Conservation (phyloP, 2,329 filamentous ascomycete genomes). For the Periconia sp. region DNA sequence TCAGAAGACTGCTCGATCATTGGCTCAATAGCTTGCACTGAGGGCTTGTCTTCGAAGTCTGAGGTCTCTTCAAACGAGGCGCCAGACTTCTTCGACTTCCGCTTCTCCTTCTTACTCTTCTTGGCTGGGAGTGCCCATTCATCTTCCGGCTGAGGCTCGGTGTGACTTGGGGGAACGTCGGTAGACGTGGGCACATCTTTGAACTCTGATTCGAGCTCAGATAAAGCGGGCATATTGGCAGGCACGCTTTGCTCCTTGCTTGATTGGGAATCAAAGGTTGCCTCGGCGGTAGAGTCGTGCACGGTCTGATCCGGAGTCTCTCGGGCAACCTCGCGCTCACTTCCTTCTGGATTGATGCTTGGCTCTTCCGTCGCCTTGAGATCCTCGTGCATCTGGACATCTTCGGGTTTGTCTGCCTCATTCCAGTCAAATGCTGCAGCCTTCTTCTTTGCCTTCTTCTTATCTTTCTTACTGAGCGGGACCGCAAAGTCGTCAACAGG, state of each 20-base stretch:
- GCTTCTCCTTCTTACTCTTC: constrained; percentile 25
- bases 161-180: not conserved
- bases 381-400: constrained; percentile 5
- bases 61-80: constrained; percentile 5
- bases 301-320: no score
- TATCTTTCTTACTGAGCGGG: constrained; percentile 35
- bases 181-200: not conserved
- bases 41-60: not conserved
- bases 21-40: not conserved
- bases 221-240: no score
- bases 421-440: constrained; percentile 5
- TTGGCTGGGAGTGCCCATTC: constrained; percentile 13
- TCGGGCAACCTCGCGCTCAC: no score
- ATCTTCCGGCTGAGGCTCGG: constrained; percentile 8
- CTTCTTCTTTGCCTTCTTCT: constrained; percentile 36
- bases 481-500: constrained; percentile 6
- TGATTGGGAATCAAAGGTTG: no score
- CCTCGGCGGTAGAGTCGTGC: no score
- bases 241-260: no score
- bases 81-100: constrained; percentile 17
- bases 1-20: constrained; percentile 4
- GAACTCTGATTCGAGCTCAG: not conserved
- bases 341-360: no score
- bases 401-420: constrained; percentile 11
- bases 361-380: not conserved